Base-by-base conservation (phyloP, 208 protist genomes). In the Naegleria gruberi region DNA sequence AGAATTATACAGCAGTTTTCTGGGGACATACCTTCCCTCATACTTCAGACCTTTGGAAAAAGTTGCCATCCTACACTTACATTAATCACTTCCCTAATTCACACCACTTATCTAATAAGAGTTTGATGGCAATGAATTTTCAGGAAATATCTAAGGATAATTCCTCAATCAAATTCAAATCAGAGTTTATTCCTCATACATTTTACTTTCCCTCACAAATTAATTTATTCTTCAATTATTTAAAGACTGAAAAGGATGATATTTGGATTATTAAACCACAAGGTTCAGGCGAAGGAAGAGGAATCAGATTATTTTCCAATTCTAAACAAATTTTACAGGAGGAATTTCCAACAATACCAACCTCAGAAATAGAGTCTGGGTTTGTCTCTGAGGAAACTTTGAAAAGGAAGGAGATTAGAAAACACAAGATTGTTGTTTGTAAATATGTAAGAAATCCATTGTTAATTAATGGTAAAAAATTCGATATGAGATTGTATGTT, bases 401-500 rank as follows among this genome's bases (percentile, higher is more conserved):
- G 44, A 83, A 44, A 44, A 34, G 30, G 57, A 19, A 74, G 3
- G 34, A 40, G 5, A 44, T 19, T 19, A 83, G 26, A 83, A 83
- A 44, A 12, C 5, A 98, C 55, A 95, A 97, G 91, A 95, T 95
- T 90, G 95, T 98, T 91, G 96, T 97, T 42, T 97, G 98, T 91
- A 94, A 97, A 91, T 99, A 99, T 93, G 94, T 98, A 37, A 90
- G 91, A 12, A 93, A 94, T 42, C 97, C 97, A 8, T 94, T 98
- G 82, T 94, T 99, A 43, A 93, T 98, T 73, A 95, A 98, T 55
- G 95, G 93, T n/a, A 93, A 94, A 51, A 99, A 99, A 91, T 98
- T 98, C 91, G 97, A 99, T 92, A 93, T 99, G 12, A 95, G 97
- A 37, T 92, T 98, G 37, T 99, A 98, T 91, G 96, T 97, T n/a